These are phyloP conservation scores for Santalum album DNA, from an alignment of 164 flowering plant genomes.

Conservation along the genomic window DNA sequence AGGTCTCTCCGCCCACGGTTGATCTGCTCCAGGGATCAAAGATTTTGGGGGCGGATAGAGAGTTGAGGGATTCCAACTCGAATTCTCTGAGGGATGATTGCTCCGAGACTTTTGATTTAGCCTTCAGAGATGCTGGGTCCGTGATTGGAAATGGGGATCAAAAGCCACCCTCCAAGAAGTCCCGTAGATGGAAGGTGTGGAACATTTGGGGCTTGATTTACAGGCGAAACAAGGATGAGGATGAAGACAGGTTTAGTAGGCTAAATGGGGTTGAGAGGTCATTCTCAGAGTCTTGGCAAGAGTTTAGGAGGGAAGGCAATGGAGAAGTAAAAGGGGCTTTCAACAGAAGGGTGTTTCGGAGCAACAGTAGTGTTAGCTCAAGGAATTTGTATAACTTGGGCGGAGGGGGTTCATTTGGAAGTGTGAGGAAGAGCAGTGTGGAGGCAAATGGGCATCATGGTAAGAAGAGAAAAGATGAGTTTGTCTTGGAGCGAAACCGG, in stretches of 20 bases:
- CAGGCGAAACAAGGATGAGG: conserved; percentile 55
- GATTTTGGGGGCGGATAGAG: conserved; percentile 35
- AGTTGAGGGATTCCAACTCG: conserved; percentile 43
- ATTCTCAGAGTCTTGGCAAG: conserved; percentile 80
- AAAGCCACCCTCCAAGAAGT: conserved; percentile 56
- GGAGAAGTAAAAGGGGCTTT: conserved; percentile 34
- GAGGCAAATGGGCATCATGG: conserved; percentile 35
- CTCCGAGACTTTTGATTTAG: conserved; percentile 54
- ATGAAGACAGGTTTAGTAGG: conserved; percentile 53
- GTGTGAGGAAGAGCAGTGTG: conserved; percentile 23
- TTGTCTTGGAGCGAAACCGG: conserved; percentile 50
- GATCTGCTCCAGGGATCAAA: conserved; percentile 29
- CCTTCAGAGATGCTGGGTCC: too few species aligned
- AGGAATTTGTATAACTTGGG: conserved; percentile 34
- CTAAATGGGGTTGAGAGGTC: conserved; percentile 78
- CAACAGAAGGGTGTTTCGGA: conserved; percentile 39
- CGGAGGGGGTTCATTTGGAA: conserved; percentile 21
- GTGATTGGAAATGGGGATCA: conserved; percentile 32
- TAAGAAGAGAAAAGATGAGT: conserved; percentile 34
- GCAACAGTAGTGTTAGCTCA: conserved; percentile 79
- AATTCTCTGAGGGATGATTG: conserved; percentile 68
- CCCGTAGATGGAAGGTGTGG: conserved; percentile 77
- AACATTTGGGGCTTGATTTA: conserved; percentile 81
- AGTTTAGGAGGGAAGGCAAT: conserved; percentile 39
- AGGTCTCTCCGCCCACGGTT: conserved; percentile 40